These are phyloP conservation scores for Mimosa pudica DNA, from an alignment of 306 rosid species.

Conservation along the genomic window DNA sequence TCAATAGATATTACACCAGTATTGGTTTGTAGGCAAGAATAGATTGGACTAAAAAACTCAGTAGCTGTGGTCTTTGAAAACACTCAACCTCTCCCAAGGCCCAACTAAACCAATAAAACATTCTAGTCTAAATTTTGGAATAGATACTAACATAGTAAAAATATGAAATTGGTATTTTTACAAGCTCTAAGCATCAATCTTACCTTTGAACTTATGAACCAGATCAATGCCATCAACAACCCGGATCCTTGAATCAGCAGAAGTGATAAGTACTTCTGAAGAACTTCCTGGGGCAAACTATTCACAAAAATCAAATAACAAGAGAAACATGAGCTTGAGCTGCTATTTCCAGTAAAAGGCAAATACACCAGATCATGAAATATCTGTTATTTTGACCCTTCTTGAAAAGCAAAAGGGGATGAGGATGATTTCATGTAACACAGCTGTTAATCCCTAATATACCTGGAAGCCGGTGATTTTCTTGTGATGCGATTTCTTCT, in stretches of 20 bases:
- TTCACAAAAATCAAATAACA: constrained; percentile 37
- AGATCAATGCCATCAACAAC: constrained; percentile 72
- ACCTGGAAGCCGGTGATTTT: constrained; percentile 96
- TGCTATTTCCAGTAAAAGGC: neutral
- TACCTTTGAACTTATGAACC: constrained; percentile 86
- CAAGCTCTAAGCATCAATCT: neutral
- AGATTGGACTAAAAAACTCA: neutral
- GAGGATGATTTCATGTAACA: constrained; percentile 18
- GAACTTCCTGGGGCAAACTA: constrained; percentile 96
- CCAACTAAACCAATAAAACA: neutral
- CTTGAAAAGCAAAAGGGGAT: neutral
- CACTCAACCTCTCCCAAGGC: neutral
- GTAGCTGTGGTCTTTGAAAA: neutral
- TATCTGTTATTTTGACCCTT: neutral
- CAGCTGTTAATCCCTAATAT: constrained; percentile 32
- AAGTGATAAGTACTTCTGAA: constrained; percentile 78
- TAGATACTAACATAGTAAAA: constrained; percentile 6
- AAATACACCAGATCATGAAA: constrained; percentile 9
- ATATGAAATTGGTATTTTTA: neutral
- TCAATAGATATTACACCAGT: neutral
- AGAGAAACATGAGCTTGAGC: constrained; percentile 24
- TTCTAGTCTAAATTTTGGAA: neutral
- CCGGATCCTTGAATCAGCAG: constrained; percentile 89
- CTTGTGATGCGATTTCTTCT: constrained; percentile 71
- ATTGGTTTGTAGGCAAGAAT: neutral